phyloP scores from a whole-genome alignment of 1,284 basidiomycete genomes.

The Stereum hirsutum region DNA sequence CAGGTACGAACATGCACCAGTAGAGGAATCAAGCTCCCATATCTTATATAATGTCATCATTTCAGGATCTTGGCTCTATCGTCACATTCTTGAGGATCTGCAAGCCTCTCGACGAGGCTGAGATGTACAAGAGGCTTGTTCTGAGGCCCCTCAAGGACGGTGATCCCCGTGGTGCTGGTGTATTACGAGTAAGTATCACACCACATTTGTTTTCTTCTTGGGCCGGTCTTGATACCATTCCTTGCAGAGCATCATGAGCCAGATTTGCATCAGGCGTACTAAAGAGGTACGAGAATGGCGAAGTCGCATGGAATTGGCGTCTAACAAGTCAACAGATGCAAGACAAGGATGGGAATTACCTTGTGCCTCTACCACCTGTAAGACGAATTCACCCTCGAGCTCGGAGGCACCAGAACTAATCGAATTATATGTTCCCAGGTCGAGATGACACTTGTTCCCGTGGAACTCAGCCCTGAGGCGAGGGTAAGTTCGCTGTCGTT shows the following conservation, averaged over 20 bases:
- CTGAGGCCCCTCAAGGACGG: constrained; percentile 67
- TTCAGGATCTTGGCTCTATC: constrained; percentile 77
- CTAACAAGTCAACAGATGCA: constrained; percentile 51
- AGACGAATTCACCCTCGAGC: constrained; percentile 12
- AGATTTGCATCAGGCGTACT: constrained; percentile 77
- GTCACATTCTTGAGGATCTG: constrained; percentile 78
- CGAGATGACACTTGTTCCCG: constrained; percentile 61
- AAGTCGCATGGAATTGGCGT: constrained; percentile 7
- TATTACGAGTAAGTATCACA: constrained; percentile 49
- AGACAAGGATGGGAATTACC: constrained; percentile 61
- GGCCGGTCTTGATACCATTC: constrained; percentile 4
- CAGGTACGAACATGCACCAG: constrained; percentile 31
- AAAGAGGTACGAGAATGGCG: constrained; percentile 81
- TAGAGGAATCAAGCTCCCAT: background rate
- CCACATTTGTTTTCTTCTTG: no score
- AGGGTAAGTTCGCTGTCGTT: constrained; percentile 33
- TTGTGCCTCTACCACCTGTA: constrained; percentile 74
- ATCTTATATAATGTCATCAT: background rate
- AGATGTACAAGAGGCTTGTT: constrained; percentile 72
- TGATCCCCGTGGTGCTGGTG: constrained; percentile 51
- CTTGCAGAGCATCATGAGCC: constrained; percentile 70
- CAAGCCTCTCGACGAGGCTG: constrained; percentile 69
- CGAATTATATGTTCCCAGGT: constrained; percentile 34
- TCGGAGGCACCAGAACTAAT: no score
- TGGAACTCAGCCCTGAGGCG: constrained; percentile 60